A percentile compares a stretch with the other conserved stretches of the same genome.
These are phyloP conservation scores for Fusarium anguioides DNA, from an alignment of 2,329 filamentous ascomycete genomes.

Conservation along the genomic window DNA sequence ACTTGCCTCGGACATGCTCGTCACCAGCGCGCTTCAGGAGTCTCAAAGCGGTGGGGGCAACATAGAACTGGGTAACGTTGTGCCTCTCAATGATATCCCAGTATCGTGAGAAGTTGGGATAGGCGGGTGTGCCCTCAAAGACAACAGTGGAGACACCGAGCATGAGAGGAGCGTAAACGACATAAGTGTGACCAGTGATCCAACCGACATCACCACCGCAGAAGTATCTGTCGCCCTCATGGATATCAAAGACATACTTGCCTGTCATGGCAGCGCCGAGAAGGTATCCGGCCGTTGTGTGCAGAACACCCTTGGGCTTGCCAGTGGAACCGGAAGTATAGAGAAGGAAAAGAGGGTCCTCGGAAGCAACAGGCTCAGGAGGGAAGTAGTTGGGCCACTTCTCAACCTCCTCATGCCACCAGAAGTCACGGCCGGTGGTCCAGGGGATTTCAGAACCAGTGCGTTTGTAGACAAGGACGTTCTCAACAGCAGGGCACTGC, in stretches of 20 bases:
- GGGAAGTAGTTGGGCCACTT: constrained; percentile 95
- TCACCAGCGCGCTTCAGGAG: constrained; percentile 95
- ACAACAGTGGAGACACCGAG: constrained; percentile 95
- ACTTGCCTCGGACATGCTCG: constrained; percentile 87
- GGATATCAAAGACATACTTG: constrained; percentile 99
- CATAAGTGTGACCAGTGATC: constrained; percentile 99
- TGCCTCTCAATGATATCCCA: constrained; percentile 99
- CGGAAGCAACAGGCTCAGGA: constrained; percentile 88
- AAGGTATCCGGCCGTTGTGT: constrained; percentile 96
- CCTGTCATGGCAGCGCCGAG: constrained; percentile 91
- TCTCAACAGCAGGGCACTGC: constrained; percentile 88
- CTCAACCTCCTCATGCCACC: constrained; percentile 99
- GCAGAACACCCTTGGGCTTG: constrained; percentile 99
- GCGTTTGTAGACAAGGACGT: constrained; percentile 92
- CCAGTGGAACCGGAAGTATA: constrained; percentile 98
- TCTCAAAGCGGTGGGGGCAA: constrained; percentile 92
- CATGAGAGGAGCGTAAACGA: constrained; percentile 94
- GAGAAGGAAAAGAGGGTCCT: constrained; percentile 96
- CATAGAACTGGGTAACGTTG: constrained; percentile 97
- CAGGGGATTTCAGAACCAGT: constrained; percentile 93
- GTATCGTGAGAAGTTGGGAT: constrained; percentile 97
- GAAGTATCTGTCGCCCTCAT: constrained; percentile 93
- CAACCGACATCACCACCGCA: constrained; percentile 98
- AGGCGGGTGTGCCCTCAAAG: constrained; percentile 97
- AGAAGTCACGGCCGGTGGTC: constrained; percentile 88